Conservation (phyloP, 306 rosid genomes). For the Hippophae tibetana region DNA sequence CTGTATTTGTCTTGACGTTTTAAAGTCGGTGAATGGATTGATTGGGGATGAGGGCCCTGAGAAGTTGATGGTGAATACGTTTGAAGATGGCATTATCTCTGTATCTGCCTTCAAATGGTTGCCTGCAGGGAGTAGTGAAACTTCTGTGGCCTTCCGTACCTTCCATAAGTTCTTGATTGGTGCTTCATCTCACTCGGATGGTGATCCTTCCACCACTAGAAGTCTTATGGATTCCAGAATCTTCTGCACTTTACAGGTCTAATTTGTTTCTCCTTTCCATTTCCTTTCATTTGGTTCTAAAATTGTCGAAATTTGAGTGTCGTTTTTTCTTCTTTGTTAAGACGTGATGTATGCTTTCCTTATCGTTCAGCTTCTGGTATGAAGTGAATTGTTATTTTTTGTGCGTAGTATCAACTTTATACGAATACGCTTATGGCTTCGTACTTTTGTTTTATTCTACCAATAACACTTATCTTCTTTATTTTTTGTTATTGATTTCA, state of each 20-base stretch:
- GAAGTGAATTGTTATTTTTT: too few species aligned
- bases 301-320: too few species aligned
- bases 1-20: conserved; percentile 22
- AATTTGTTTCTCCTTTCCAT: neutral
- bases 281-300: neutral
- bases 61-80: conserved; percentile 46
- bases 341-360: too few species aligned
- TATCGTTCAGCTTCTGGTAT: too few species aligned
- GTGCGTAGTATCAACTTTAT: too few species aligned
- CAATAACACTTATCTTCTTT: too few species aligned
- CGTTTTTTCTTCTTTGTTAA: too few species aligned
- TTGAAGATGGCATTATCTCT: conserved; percentile 66
- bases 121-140: conserved; percentile 75
- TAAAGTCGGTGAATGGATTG: conserved; percentile 29
- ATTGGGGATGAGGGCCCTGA: conserved; percentile 16
- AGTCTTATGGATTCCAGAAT: conserved; percentile 49
- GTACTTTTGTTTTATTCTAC: too few species aligned
- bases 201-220: conserved; percentile 55
- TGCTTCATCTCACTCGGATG: conserved; percentile 54
- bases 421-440: too few species aligned
- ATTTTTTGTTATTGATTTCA: too few species aligned
- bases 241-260: conserved; percentile 59
- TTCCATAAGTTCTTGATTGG: conserved; percentile 73
- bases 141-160: conserved; percentile 60
- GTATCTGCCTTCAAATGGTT: conserved; percentile 89